These are phyloP conservation scores for Penicillium sclerotiorum DNA, from an alignment of 2,329 filamentous ascomycete species.

Conservation along the genomic window DNA sequence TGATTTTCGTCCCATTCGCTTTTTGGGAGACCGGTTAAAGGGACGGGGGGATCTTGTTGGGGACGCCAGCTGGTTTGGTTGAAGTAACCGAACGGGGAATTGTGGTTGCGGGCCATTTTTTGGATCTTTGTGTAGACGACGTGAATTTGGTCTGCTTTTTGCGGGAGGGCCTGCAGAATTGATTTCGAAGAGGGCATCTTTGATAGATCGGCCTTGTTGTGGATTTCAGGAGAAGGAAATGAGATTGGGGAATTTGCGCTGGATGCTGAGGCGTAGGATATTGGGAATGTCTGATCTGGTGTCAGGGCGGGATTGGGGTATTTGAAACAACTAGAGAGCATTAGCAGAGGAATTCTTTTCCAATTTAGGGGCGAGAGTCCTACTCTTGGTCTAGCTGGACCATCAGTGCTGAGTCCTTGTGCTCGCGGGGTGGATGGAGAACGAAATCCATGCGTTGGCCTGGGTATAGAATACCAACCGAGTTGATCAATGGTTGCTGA, in stretches of 20 bases:
- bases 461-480: slow-evolving; percentile 46
- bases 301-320: slow-evolving; percentile 49
- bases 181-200: slow-evolving; percentile 27
- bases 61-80: slow-evolving; percentile 52
- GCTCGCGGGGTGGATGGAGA: slow-evolving; percentile 22
- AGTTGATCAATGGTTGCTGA: slow-evolving; percentile 24
- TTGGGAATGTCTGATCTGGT: slow-evolving; percentile 41
- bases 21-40: slow-evolving; percentile 39
- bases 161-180: slow-evolving; percentile 31
- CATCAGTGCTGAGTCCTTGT: slow-evolving; percentile 26
- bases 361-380: neutral
- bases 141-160: slow-evolving; percentile 42
- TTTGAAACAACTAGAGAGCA: slow-evolving; percentile 43
- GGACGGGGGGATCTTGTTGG: slow-evolving; percentile 37
- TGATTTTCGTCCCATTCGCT: slow-evolving; percentile 48
- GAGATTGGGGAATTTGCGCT: neutral
- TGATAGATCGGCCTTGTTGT: slow-evolving; percentile 29
- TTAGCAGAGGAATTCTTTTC: neutral
- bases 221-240: neutral
- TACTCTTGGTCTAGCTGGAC: slow-evolving; percentile 44
- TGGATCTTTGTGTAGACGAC: slow-evolving; percentile 52
- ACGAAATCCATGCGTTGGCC: slow-evolving; percentile 51
- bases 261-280: slow-evolving; percentile 18
- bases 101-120: slow-evolving; percentile 46
- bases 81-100: slow-evolving; percentile 51